Evolutionary conservation across 140 eudicot species (phyloP), one percentile per base, ranked within the genome.

Genomic region (Cichorium intybus): DNA sequence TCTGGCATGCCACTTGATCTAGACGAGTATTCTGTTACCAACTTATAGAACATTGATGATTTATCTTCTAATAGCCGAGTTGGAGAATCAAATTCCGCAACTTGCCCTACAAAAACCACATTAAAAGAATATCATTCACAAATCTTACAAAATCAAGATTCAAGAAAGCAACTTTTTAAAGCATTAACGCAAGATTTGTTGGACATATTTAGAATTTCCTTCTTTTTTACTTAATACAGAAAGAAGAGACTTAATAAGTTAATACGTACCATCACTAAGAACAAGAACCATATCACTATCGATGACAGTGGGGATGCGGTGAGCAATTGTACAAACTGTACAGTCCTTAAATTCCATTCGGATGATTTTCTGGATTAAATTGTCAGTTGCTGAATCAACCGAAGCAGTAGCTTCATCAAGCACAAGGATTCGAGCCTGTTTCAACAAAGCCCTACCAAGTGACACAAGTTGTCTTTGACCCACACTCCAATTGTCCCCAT

Each of bases 401-500:
- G 96, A 88, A 57, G 95, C 96, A 1, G 96, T 88, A 7, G 96
- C 96, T 78, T 88, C 96, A 74, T 88, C 96, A 5, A 88, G 84
- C 53, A 88, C 87, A 55, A 88, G 43, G 37, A 88, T 85, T 46
- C 84, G 81, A 50, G 95, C 90, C 69, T 88, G 90, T 73, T 92
- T 92, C 24, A 92, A 86, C 70, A 92, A 75, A 33, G 96, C 96
- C 69, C 96, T 79, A 10, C 98, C 96, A 26, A 92, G 84, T 24
- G 93, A 88, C 64, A 92, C 92, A 75, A 92, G 96, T 68, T 92
- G 98, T 26, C 96, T 52, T 71, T 93, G 97, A 31, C 99, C 99
- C 70, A 88, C 91, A 69, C 97, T 93, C 99, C 99, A 93, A 47
- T 93, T 93, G 29, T 93, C 99, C 15, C 97, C 99, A 57, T 80